phyloP scores from a whole-genome alignment of 1,284 basidiomycete genomes.

The Puccinia coronata region DNA sequence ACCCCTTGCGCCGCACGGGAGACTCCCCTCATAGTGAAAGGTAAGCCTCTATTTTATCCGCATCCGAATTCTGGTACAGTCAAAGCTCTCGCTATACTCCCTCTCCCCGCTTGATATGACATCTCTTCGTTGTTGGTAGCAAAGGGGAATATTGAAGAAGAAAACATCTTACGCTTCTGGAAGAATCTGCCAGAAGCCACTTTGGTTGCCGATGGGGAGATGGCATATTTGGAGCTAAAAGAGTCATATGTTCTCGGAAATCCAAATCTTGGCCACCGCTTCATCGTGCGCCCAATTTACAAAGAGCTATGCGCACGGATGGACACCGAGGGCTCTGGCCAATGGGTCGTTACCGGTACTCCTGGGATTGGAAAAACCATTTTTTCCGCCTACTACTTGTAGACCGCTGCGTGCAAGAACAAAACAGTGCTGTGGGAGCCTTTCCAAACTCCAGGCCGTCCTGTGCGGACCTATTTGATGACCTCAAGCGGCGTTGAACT shows the following conservation, averaged over 20 bases:
- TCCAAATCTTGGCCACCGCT: not conserved
- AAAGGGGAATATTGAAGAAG: not conserved
- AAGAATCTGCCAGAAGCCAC: not conserved
- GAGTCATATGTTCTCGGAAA: not conserved
- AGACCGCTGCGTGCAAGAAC: constrained; percentile 4
- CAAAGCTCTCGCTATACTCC: not conserved
- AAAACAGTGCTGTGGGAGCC: constrained; percentile 11
- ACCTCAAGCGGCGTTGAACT: not conserved
- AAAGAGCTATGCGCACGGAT: not conserved
- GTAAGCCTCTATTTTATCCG: not conserved
- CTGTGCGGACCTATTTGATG: not conserved
- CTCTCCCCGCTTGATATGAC: not conserved
- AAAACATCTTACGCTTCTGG: not conserved
- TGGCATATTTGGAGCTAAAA: not conserved
- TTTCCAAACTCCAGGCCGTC: not conserved
- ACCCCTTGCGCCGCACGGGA: too few species aligned
- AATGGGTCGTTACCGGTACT: constrained; percentile 8
- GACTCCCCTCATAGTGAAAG: not conserved
- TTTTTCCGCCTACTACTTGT: not conserved
- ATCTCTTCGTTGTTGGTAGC: not conserved
- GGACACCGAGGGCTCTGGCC: not conserved
- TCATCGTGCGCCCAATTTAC: too few species aligned
- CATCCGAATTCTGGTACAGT: too few species aligned
- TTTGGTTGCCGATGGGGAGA: not conserved
- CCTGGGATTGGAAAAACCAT: constrained; percentile 3